Conservation (phyloP, 768 basidiomycete species). For the Rhodotorula kratochvilovae region DNA sequence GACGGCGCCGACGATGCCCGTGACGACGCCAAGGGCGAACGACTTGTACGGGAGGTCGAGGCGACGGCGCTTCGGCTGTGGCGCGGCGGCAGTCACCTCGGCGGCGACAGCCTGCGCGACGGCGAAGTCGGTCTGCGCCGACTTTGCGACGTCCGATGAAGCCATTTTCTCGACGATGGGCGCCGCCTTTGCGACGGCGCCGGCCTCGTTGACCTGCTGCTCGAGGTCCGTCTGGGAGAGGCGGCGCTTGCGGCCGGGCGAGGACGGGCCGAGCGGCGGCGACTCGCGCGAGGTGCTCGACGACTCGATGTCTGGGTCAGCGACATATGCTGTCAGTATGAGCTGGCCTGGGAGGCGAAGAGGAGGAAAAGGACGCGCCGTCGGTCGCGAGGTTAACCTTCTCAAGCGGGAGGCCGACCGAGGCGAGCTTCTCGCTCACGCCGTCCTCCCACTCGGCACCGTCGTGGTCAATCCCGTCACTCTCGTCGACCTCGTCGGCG, state of each 20-base stretch:
- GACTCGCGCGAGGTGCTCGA: background rate
- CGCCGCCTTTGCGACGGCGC: no score
- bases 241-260: slow-evolving; percentile 13
- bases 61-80: slow-evolving; percentile 21
- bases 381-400: background rate
- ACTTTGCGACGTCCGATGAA: background rate
- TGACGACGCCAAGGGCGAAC: slow-evolving; percentile 8
- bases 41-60: slow-evolving; percentile 2
- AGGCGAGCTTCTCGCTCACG: background rate
- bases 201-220: background rate
- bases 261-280: background rate
- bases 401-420: background rate
- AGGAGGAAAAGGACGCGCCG: background rate
- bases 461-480: background rate
- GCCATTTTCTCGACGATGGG: background rate
- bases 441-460: slow-evolving; percentile 16
- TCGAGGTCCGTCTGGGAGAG: slow-evolving; percentile 14
- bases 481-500: background rate
- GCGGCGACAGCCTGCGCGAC: background rate
- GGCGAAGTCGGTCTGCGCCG: background rate
- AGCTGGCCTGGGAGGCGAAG: background rate
- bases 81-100: background rate
- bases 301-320: background rate
- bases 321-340: background rate
- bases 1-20: slow-evolving; percentile 12